phyloP scores from a whole-genome alignment of 2,329 filamentous ascomycete genomes.

The Ceratocystis harringtonii region DNA sequence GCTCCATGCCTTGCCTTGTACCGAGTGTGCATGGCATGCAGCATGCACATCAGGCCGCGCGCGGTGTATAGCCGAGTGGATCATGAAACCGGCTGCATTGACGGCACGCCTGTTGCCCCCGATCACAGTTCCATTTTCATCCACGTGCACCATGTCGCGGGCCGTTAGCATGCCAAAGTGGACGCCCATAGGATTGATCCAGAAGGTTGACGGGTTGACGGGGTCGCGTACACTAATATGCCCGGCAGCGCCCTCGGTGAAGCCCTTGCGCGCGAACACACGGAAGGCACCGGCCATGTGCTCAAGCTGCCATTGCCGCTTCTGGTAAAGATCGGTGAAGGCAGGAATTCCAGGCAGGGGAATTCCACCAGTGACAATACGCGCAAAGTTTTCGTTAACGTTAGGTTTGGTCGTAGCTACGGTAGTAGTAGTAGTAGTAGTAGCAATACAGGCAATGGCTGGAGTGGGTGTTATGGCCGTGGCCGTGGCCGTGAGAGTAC shows the following conservation, averaged over 20 bases:
- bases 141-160: slow-evolving; percentile 46
- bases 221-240: slow-evolving; percentile 52
- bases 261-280: slow-evolving; percentile 33
- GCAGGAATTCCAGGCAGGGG: slow-evolving; percentile 10
- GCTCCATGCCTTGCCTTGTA: slow-evolving; percentile 45
- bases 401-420: background rate
- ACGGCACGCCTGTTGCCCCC: slow-evolving; percentile 40
- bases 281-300: slow-evolving; percentile 34
- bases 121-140: slow-evolving; percentile 43
- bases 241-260: slow-evolving; percentile 46
- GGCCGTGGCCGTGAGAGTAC: background rate
- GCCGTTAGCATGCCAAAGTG: slow-evolving; percentile 49
- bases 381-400: slow-evolving; percentile 13
- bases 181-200: slow-evolving; percentile 49
- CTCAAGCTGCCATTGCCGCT: slow-evolving; percentile 26
- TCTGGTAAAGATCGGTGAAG: slow-evolving; percentile 19
- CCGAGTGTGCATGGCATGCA: slow-evolving; percentile 46
- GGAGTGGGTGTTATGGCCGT: background rate
- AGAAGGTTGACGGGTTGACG: slow-evolving; percentile 42
- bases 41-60: slow-evolving; percentile 44
- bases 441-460: background rate
- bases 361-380: slow-evolving; percentile 12
- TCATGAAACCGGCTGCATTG: slow-evolving; percentile 49
- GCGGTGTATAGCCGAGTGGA: slow-evolving; percentile 46
- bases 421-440: background rate